These are phyloP conservation scores for Hanseniaspora nectarophila DNA, from an alignment of 805 yeast genomes.

Conservation along the genomic window DNA sequence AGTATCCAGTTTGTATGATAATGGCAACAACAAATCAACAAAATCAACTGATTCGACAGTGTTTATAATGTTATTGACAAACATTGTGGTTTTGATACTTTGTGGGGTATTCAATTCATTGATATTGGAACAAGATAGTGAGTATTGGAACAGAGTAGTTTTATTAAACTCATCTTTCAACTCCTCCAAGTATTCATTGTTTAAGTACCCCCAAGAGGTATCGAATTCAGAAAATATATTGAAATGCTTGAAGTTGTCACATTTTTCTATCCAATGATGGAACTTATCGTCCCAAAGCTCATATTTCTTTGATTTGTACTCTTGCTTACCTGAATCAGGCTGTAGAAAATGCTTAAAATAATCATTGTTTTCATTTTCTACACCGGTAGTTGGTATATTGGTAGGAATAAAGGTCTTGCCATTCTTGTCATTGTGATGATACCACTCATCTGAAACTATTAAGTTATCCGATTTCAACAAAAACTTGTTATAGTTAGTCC, in stretches of 20 bases:
- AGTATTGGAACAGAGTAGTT: slow-evolving; percentile 28
- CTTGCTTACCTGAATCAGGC: slow-evolving; percentile 48
- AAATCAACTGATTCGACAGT: slow-evolving; percentile 36
- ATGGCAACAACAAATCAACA: slow-evolving; percentile 48
- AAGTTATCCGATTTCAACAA: slow-evolving; percentile 52
- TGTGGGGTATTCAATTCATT: slow-evolving; percentile 20
- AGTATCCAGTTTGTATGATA: slow-evolving; percentile 22
- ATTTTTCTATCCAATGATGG: slow-evolving; percentile 54
- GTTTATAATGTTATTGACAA: slow-evolving; percentile 36
- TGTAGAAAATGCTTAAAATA: slow-evolving; percentile 32
- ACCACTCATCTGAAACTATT: slow-evolving; percentile 49
- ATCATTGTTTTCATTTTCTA: slow-evolving; percentile 13
- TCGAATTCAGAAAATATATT: slow-evolving; percentile 61
- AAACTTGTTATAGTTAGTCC: slow-evolving; percentile 72
- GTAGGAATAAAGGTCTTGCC: neutral
- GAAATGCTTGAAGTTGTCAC: slow-evolving; percentile 64
- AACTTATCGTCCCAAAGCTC: slow-evolving; percentile 50
- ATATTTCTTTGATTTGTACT: slow-evolving; percentile 36
- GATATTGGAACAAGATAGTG: slow-evolving; percentile 29
- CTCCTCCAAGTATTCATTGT: slow-evolving; percentile 39
- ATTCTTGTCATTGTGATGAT: slow-evolving; percentile 24
- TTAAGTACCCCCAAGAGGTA: slow-evolving; percentile 75
- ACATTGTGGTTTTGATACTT: slow-evolving; percentile 14
- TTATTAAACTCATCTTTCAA: slow-evolving; percentile 60
- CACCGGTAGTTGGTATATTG: slow-evolving; percentile 1